Evolutionary conservation across 2,329 filamentous ascomycete species (phyloP).

Genomic region (Microcera coccophila): DNA sequence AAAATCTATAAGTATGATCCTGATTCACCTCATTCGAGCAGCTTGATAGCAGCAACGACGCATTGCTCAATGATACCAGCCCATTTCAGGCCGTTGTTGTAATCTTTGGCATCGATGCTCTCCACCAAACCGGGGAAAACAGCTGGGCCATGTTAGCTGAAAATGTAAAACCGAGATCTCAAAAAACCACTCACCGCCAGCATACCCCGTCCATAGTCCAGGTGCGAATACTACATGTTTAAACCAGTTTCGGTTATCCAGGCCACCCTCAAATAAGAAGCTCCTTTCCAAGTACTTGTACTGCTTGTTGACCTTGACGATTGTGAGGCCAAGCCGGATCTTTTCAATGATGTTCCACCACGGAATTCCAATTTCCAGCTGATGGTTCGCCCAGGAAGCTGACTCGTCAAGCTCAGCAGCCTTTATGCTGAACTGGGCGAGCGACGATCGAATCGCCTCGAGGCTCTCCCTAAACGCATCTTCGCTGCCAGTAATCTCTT

Average conservation of each 20-base stretch:
- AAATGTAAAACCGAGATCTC: too few relatives aligned
- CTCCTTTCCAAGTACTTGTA: conserved; percentile 81
- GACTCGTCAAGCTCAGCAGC: conserved; percentile 45
- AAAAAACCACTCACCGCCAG: conserved; percentile 56
- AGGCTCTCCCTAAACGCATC: conserved; percentile 40
- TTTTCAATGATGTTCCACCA: conserved; percentile 77
- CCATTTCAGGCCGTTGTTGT: conserved; percentile 56
- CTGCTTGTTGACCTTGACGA: conserved; percentile 68
- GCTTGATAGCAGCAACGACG: conserved; percentile 45
- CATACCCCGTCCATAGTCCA: conserved; percentile 86
- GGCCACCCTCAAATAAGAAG: conserved; percentile 70
- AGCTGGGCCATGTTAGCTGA: conserved; percentile 33
- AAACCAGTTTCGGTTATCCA: conserved; percentile 82
- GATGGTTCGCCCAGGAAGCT: conserved; percentile 39
- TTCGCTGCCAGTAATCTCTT: conserved; percentile 32
- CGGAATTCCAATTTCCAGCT: conserved; percentile 54
- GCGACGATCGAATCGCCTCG: conserved; percentile 35
- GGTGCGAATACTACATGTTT: conserved; percentile 95
- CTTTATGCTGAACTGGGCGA: conserved; percentile 36
- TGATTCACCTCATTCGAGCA: conserved; percentile 22
- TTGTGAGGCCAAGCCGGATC: conserved; percentile 57
- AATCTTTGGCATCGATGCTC: conserved; percentile 59
- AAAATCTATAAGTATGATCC: neutral
- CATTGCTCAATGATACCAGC: conserved; percentile 53
- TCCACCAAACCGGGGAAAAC: conserved; percentile 62